Evolutionary conservation across 805 yeast genomes (phyloP).

Genomic region (Monosporozyma aerobia): DNA sequence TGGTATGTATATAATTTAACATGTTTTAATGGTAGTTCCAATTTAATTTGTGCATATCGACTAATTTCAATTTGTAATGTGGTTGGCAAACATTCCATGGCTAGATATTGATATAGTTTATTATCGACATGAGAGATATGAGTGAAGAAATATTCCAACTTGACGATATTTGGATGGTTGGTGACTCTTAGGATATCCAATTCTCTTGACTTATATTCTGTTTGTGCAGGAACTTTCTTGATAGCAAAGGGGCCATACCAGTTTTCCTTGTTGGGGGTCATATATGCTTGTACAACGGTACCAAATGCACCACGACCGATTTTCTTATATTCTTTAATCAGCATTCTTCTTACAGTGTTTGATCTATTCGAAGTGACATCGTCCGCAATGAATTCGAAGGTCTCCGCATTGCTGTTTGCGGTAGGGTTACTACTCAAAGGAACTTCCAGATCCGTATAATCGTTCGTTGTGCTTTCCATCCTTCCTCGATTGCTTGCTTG

Average conservation of each 20-base stretch:
- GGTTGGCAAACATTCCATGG: conserved; percentile 82
- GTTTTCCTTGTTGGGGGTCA: conserved; percentile 32
- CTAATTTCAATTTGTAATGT: conserved; percentile 70
- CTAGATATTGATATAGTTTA: conserved; percentile 66
- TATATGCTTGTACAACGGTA: conserved; percentile 68
- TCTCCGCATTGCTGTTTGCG: background rate
- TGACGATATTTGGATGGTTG: conserved; percentile 71
- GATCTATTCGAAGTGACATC: conserved; percentile 57
- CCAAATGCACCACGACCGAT: conserved; percentile 87
- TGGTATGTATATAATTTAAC: conserved; percentile 72
- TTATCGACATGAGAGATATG: conserved; percentile 54
- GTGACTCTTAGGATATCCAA: conserved; percentile 66
- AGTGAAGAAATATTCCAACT: conserved; percentile 60
- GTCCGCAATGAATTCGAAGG: conserved; percentile 41
- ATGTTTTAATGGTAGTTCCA: conserved; percentile 61
- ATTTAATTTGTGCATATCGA: conserved; percentile 50
- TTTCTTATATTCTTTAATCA: conserved; percentile 58
- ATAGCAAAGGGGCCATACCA: conserved; percentile 82
- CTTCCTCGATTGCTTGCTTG: background rate
- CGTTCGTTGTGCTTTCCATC: background rate
- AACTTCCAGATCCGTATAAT: background rate
- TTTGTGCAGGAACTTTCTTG: conserved; percentile 78
- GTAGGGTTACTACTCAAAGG: background rate
- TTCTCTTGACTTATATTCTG: conserved; percentile 77
- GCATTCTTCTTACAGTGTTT: conserved; percentile 48